These are phyloP conservation scores for Claviceps maximensis DNA, from an alignment of 2,329 filamentous ascomycete species.

Conservation along the genomic window DNA sequence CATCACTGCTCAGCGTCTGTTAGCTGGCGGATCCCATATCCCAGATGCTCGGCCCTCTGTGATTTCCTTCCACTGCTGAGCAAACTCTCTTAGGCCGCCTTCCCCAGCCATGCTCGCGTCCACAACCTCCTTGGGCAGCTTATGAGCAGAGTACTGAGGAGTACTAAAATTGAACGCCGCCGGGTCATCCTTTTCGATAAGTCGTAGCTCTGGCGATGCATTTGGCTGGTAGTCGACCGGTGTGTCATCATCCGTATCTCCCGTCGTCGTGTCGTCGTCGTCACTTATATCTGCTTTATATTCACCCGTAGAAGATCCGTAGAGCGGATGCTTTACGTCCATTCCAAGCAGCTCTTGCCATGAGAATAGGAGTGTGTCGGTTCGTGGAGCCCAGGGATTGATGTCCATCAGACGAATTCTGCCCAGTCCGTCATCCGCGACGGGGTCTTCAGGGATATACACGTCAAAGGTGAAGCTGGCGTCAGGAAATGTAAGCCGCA, in stretches of 20 bases:
- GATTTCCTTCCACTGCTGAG: constrained; percentile 57
- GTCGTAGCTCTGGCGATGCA: constrained; percentile 62
- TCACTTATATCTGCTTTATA: constrained; percentile 21
- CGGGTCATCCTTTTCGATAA: constrained; percentile 74
- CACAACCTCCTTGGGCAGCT: constrained; percentile 86
- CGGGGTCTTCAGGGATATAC: constrained; percentile 61
- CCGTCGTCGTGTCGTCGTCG: constrained; percentile 22
- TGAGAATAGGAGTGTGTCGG: constrained; percentile 77
- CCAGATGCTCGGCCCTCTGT: constrained; percentile 27
- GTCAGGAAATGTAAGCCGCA: constrained; percentile 72
- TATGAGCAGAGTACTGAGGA: constrained; percentile 86
- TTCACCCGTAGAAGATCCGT: constrained; percentile 28
- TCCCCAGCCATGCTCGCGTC: constrained; percentile 54
- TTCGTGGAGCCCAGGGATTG: constrained; percentile 85
- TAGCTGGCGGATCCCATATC: constrained; percentile 24
- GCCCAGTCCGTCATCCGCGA: constrained; percentile 47
- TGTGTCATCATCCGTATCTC: constrained; percentile 25
- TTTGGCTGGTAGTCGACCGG: constrained; percentile 40
- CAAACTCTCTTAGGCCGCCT: constrained; percentile 70
- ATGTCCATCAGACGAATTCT: constrained; percentile 82
- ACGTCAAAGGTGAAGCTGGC: constrained; percentile 80
- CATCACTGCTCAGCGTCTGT: not conserved
- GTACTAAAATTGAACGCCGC: constrained; percentile 78
- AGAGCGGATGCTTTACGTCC: constrained; percentile 44
- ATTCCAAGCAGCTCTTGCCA: constrained; percentile 78